Percentiles rank a stretch among this genome's conserved stretches.
These are phyloP conservation scores for Sordariomycetes sp. DNA, from an alignment of 2,329 filamentous ascomycete genomes.

Conservation along the genomic window DNA sequence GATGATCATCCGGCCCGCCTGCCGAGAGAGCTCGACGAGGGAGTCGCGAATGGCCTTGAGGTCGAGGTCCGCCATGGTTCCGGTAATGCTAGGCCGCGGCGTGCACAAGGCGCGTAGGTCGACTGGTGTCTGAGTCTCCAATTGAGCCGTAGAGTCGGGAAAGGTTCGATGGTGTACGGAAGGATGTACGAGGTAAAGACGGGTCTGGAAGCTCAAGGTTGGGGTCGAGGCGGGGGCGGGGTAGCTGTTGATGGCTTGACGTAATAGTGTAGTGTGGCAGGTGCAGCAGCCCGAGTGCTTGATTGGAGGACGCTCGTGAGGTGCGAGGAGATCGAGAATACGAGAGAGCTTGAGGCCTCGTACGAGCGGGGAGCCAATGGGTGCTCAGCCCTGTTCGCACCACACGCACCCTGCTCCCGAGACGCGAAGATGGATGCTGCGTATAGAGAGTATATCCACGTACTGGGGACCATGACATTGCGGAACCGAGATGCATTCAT, in stretches of 20 bases:
- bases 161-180: neutral
- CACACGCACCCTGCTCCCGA: neutral
- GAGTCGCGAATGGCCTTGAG: constrained; percentile 49
- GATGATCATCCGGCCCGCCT: constrained; percentile 52
- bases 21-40: constrained; percentile 44
- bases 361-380: neutral
- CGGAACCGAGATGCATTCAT: neutral
- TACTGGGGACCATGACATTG: neutral
- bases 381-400: neutral
- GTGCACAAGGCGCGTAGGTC: neutral
- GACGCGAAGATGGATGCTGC: neutral
- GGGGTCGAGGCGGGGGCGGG: neutral
- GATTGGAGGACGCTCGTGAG: neutral
- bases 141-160: neutral
- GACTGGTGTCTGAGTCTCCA: neutral
- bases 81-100: neutral
- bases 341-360: too few species aligned
- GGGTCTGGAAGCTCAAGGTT: neutral
- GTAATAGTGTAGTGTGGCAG: neutral
- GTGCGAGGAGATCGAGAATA: neutral
- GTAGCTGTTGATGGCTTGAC: neutral
- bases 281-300: neutral
- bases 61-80: constrained; percentile 40
- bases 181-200: neutral
- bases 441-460: neutral